Conservation (phyloP, 345 rosid genomes). For the Diplotaxis tenuifolia region DNA sequence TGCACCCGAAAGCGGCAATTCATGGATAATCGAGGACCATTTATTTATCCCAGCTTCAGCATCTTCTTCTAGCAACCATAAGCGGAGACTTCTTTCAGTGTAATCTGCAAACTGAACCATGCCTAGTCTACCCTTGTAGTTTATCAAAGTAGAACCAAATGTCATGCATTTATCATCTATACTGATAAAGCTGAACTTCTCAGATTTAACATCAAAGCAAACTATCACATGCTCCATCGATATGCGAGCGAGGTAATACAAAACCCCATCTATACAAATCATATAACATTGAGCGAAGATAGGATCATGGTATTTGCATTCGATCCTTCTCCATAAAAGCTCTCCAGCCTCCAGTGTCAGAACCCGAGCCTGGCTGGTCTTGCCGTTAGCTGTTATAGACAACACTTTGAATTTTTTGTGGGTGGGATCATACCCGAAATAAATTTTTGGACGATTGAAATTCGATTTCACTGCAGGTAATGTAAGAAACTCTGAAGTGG, state of each 20-base stretch:
- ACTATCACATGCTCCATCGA: too few species aligned
- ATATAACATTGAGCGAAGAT: not conserved
- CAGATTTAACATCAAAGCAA: too few species aligned
- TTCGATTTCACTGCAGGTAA: not conserved
- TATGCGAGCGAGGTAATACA: not conserved
- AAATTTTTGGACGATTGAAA: not conserved
- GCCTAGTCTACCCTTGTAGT: not conserved
- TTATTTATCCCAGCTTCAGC: not conserved
- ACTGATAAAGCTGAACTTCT: too few species aligned
- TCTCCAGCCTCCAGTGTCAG: not conserved
- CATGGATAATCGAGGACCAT: not conserved
- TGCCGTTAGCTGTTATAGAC: not conserved
- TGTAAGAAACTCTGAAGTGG: not conserved
- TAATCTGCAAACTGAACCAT: not conserved
- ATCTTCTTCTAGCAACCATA: not conserved
- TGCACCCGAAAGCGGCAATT: not conserved
- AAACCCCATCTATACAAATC: not conserved
- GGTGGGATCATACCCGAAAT: not conserved
- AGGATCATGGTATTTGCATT: not conserved
- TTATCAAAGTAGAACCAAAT: too few species aligned
- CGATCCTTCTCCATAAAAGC: not conserved
- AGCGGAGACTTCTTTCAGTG: not conserved
- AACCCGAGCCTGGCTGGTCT: not conserved
- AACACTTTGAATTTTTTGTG: not conserved
- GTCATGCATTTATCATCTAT: too few species aligned